Percentiles rank a stretch among this genome's conserved stretches.
Conservation (phyloP, 1,284 basidiomycete species). For the Anthracocystis panici-leucophaei region DNA sequence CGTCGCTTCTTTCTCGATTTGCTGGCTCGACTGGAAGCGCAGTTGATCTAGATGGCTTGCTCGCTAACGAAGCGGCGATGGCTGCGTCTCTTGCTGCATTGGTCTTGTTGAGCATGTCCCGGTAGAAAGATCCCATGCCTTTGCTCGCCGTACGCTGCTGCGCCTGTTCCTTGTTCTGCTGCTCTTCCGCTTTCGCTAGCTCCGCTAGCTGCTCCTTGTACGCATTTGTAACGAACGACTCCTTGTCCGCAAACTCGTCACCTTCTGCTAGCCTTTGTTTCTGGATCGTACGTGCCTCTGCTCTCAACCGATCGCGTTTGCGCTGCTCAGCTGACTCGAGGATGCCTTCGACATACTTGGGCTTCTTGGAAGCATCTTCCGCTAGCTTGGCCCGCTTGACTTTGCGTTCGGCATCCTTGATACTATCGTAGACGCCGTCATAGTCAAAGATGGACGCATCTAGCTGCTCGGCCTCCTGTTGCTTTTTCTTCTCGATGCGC, state of each 20-base stretch:
- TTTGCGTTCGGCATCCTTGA: conserved; percentile 86
- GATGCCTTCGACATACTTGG: conserved; percentile 90
- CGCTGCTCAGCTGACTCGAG: conserved; percentile 86
- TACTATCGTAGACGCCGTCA: conserved; percentile 94
- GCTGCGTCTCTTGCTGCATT: conserved; percentile 61
- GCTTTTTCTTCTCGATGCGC: conserved; percentile 45
- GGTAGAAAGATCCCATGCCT: conserved; percentile 74
- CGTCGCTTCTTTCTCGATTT: conserved; percentile 71
- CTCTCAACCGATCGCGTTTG: conserved; percentile 86
- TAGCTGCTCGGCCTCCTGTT: conserved; percentile 77
- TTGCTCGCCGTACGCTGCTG: conserved; percentile 82
- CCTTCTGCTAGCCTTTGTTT: conserved; percentile 92
- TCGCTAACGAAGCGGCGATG: conserved; percentile 43
- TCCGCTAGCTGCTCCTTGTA: conserved; percentile 97
- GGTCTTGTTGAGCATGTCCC: conserved; percentile 60
- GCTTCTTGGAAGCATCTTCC: conserved; percentile 78
- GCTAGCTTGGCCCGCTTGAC: conserved; percentile 73
- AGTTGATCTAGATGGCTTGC: background rate
- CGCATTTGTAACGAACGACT: conserved; percentile 94
- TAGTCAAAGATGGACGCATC: conserved; percentile 93
- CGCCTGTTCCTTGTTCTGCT: conserved; percentile 82
- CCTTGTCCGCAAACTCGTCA: conserved; percentile 92
- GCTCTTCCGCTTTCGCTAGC: conserved; percentile 80
- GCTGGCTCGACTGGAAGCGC: background rate
- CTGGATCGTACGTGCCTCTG: conserved; percentile 98